Evolutionary conservation across 1,284 basidiomycete genomes (phyloP).

Genomic region (Puccinia hordei): DNA sequence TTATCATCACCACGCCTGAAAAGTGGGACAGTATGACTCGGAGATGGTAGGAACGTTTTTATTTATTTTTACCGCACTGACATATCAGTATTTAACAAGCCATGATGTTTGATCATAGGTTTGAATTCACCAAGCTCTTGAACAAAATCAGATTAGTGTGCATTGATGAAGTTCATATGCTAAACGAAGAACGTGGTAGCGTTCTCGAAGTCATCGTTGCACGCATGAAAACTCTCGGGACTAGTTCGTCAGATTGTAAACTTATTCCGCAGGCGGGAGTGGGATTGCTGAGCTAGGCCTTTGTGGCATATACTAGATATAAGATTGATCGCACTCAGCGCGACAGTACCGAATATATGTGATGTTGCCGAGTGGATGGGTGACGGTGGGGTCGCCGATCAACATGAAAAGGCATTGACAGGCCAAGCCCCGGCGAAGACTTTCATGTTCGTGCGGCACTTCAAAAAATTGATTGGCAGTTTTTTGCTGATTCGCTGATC

Average conservation of each 20-base stretch:
- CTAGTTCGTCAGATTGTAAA: constrained; percentile 60
- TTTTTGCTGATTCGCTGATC: constrained; percentile 22
- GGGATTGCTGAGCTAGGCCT: constrained; percentile 46
- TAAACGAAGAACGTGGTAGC: constrained; percentile 84
- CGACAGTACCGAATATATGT: constrained; percentile 87
- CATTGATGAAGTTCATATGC: constrained; percentile 92
- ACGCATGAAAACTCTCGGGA: constrained; percentile 74
- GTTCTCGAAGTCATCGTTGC: constrained; percentile 89
- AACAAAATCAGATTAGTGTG: constrained; percentile 61
- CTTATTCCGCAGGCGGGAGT: background rate
- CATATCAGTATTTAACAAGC: constrained; percentile 56
- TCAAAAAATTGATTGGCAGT: background rate
- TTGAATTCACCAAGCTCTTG: constrained; percentile 54
- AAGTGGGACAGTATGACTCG: constrained; percentile 92
- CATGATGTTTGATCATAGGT: constrained; percentile 47
- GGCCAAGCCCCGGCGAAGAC: constrained; percentile 59
- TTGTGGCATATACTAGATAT: constrained; percentile 62
- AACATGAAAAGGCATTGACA: constrained; percentile 51
- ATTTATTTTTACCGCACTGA: constrained; percentile 38
- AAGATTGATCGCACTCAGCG: constrained; percentile 84
- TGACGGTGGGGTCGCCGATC: constrained; percentile 53
- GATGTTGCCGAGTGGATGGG: constrained; percentile 90
- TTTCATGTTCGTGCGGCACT: constrained; percentile 62
- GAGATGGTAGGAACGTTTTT: constrained; percentile 71
- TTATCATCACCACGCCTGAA: constrained; percentile 76